Conservation (phyloP, 345 rosid genomes). For the Citrus maxima region DNA sequence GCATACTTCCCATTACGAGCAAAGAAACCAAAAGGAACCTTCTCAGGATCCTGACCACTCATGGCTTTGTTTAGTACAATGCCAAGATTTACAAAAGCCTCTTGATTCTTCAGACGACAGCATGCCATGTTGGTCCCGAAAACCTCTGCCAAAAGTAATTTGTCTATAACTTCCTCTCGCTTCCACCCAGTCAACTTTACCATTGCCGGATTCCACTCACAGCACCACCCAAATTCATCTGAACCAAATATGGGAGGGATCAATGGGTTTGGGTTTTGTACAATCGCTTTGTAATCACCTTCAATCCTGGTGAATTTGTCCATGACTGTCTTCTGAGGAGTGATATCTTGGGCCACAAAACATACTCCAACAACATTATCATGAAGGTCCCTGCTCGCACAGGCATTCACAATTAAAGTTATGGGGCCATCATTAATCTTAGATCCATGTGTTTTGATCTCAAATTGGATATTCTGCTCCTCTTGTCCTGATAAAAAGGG, state of each 20-base stretch:
- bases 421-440: conserved; percentile 61
- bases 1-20: conserved; percentile 65
- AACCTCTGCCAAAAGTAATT: conserved; percentile 87
- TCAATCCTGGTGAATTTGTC: conserved; percentile 96
- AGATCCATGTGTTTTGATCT: conserved; percentile 75
- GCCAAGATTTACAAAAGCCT: conserved; percentile 75
- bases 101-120: conserved; percentile 84
- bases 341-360: conserved; percentile 94
- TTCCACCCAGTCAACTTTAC: conserved; percentile 72
- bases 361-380: conserved; percentile 89
- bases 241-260: conserved; percentile 91
- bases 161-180: conserved; percentile 78
- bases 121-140: conserved; percentile 68
- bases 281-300: conserved; percentile 93
- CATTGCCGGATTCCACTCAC: conserved; percentile 98
- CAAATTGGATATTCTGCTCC: conserved; percentile 77
- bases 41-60: conserved; percentile 70
- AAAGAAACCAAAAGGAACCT: conserved; percentile 78
- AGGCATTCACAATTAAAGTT: conserved; percentile 86
- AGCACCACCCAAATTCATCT: conserved; percentile 96
- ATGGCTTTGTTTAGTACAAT: conserved; percentile 70
- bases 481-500: conserved; percentile 65
- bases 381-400: conserved; percentile 82
- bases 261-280: conserved; percentile 88
- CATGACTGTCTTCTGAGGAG: conserved; percentile 88